Conservation (phyloP, 164 flowering plant genomes). For the Santalum album region DNA sequence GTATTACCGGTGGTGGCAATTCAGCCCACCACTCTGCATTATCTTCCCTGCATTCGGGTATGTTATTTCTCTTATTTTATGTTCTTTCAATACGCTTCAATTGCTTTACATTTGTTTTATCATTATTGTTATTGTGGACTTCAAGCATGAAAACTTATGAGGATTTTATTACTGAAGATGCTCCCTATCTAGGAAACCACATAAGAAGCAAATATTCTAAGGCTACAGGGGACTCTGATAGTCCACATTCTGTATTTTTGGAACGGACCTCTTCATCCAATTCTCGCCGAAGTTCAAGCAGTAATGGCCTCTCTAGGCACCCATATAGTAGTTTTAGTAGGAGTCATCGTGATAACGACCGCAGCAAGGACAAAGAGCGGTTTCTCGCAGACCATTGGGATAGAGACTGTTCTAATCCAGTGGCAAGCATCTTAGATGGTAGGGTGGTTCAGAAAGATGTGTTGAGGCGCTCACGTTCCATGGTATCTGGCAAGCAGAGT, state of each 20-base stretch:
- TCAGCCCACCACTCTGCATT: conserved; percentile 43
- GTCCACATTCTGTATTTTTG: conserved; percentile 31
- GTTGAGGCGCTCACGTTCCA: conserved; percentile 53
- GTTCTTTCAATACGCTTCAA: no score
- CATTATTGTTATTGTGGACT: background rate
- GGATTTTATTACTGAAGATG: conserved; percentile 25
- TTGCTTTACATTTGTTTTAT: background rate
- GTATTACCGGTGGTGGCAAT: conserved; percentile 44
- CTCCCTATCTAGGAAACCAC: conserved; percentile 18
- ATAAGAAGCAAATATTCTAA: conserved; percentile 37
- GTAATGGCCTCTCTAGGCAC: conserved; percentile 58
- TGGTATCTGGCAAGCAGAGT: conserved; percentile 43
- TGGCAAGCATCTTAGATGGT: conserved; percentile 20
- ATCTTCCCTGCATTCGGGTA: conserved; percentile 59
- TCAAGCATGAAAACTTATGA: background rate
- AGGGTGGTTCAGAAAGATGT: conserved; percentile 41
- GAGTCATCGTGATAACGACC: conserved; percentile 58
- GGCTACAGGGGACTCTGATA: conserved; percentile 38
- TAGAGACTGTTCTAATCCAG: conserved; percentile 33
- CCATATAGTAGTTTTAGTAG: conserved; percentile 70
- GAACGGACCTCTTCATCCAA: conserved; percentile 49
- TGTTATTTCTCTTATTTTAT: no score
- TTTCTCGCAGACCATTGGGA: conserved; percentile 39
- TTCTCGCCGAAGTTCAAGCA: conserved; percentile 52
- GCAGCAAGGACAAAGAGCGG: conserved; percentile 57